Conservation (phyloP, 495 filamentous ascomycete genomes). For the Daldinia loculata region DNA sequence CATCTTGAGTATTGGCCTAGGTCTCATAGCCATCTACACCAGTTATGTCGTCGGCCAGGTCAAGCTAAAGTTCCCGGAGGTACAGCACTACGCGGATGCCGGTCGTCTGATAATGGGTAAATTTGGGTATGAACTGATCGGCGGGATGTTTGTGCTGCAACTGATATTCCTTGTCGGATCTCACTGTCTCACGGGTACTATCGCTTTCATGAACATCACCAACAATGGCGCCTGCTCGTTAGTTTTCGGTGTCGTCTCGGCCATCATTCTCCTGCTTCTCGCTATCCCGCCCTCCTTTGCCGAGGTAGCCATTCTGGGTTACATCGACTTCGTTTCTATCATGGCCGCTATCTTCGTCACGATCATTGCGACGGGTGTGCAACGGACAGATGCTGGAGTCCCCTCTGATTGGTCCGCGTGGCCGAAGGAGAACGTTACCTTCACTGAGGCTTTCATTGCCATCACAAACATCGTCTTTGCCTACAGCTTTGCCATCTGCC, state of each 20-base stretch:
- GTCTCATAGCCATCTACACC: slow-evolving; percentile 76
- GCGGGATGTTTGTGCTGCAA: slow-evolving; percentile 69
- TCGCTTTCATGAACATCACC: slow-evolving; percentile 73
- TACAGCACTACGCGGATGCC: slow-evolving; percentile 77
- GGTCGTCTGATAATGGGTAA: slow-evolving; percentile 70
- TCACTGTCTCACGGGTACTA: slow-evolving; percentile 77
- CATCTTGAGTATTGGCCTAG: slow-evolving; percentile 67
- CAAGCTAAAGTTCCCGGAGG: slow-evolving; percentile 74
- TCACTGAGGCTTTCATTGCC: slow-evolving; percentile 65
- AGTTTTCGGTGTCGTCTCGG: slow-evolving; percentile 70
- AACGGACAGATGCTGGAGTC: slow-evolving; percentile 51
- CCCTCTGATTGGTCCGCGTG: slow-evolving; percentile 53
- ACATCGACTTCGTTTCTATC: slow-evolving; percentile 72
- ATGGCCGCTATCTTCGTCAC: slow-evolving; percentile 70
- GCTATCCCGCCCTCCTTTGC: slow-evolving; percentile 66
- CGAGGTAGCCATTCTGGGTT: slow-evolving; percentile 66
- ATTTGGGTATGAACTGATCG: slow-evolving; percentile 71
- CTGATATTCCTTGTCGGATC: slow-evolving; percentile 80
- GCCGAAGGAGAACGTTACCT: slow-evolving; percentile 50
- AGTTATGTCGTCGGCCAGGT: slow-evolving; percentile 82
- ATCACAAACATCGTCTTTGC: slow-evolving; percentile 81
- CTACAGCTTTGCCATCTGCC: slow-evolving; percentile 73
- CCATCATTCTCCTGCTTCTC: slow-evolving; percentile 67
- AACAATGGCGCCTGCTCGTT: slow-evolving; percentile 72
- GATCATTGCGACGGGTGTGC: slow-evolving; percentile 71